A percentile compares a stretch with the other conserved stretches of the same genome.
These are phyloP conservation scores for Penicillium sp. DNA, from an alignment of 2,329 filamentous ascomycete genomes.

Conservation along the genomic window DNA sequence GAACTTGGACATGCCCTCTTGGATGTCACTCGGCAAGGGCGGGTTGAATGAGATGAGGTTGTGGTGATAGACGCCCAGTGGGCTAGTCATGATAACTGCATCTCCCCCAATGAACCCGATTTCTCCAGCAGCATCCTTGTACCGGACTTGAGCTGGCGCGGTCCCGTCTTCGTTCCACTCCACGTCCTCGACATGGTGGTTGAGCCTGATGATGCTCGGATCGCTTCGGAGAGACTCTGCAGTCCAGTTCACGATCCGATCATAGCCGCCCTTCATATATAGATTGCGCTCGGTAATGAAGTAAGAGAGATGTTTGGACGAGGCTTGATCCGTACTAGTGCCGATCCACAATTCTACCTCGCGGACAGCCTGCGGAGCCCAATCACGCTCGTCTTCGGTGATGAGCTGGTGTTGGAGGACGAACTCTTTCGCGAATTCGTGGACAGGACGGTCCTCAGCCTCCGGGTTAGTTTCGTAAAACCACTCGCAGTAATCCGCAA, in stretches of 20 bases:
- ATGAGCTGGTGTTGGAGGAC: constrained; percentile 44
- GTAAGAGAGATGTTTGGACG: constrained; percentile 45
- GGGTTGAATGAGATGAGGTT: constrained; percentile 44
- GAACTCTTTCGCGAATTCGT: constrained; percentile 45
- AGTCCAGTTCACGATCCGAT: constrained; percentile 46
- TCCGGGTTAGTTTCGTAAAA: constrained; percentile 44
- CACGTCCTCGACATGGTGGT: constrained; percentile 42
- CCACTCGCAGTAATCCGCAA: constrained; percentile 45
- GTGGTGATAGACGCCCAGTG: constrained; percentile 42
- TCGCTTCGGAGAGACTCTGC: constrained; percentile 37
- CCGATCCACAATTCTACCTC: constrained; percentile 49
- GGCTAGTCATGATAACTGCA: constrained; percentile 43
- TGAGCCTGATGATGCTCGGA: constrained; percentile 39
- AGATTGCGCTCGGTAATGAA: constrained; percentile 48
- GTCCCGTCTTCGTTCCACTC: constrained; percentile 36
- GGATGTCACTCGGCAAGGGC: constrained; percentile 38
- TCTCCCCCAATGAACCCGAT: constrained; percentile 35
- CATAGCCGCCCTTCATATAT: constrained; percentile 50
- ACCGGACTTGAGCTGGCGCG: constrained; percentile 10
- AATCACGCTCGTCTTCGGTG: constrained; percentile 44
- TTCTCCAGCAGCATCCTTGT: constrained; percentile 23
- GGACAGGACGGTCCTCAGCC: constrained; percentile 42
- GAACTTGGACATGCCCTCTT: constrained; percentile 38
- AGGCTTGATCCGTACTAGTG: constrained; percentile 44
- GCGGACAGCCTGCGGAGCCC: constrained; percentile 47